Conservation (phyloP, 2,329 filamentous ascomycete genomes). For the Sarocladium kiliense region DNA sequence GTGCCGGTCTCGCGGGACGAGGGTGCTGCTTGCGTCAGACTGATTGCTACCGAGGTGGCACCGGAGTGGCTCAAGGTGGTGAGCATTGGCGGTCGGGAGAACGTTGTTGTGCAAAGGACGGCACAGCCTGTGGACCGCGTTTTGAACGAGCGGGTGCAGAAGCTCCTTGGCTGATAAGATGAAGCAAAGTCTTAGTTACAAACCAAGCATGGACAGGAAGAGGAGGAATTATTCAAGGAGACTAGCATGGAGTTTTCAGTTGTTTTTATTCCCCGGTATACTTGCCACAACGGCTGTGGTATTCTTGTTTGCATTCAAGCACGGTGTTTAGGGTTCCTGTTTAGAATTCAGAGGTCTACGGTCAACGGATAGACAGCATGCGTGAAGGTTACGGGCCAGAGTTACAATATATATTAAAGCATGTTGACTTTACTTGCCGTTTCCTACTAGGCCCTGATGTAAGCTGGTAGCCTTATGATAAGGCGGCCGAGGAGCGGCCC, state of each 20-base stretch:
- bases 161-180: conserved; percentile 21
- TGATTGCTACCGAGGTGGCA: conserved; percentile 50
- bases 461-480: too few relatives aligned
- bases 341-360: not conserved
- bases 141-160: conserved; percentile 31
- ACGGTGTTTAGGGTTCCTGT: not conserved
- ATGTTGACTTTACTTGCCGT: not conserved
- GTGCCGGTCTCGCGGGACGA: conserved; percentile 50
- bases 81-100: conserved; percentile 47
- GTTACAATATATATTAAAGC: not conserved
- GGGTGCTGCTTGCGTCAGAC: conserved; percentile 41
- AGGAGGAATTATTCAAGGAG: not conserved
- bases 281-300: not conserved
- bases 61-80: conserved; percentile 52
- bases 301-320: not conserved
- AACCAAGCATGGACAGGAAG: not conserved
- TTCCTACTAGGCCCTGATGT: too few relatives aligned
- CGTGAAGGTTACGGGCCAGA: not conserved
- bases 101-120: conserved; percentile 49
- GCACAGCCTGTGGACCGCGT: conserved; percentile 32
- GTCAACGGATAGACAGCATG: not conserved
- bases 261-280: not conserved
- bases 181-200: not conserved
- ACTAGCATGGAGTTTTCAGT: not conserved
- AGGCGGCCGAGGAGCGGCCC: not conserved